These are phyloP conservation scores for Leishmania mexicana DNA, from an alignment of 208 protist genomes.

Conservation along the genomic window DNA sequence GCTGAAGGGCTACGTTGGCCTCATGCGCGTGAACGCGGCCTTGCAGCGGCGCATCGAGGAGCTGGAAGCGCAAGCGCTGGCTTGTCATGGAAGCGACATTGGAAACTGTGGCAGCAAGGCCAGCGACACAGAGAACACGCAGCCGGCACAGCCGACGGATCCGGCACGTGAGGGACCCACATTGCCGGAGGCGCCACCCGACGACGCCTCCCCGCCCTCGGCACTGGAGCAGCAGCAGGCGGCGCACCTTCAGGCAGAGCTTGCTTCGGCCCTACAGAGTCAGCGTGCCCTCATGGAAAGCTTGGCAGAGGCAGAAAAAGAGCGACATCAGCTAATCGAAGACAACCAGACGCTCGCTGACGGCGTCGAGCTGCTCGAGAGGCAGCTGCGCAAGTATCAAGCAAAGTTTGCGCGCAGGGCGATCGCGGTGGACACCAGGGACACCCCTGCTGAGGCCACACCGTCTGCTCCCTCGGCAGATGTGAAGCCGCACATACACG, in stretches of 20 bases:
- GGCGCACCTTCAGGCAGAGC: conserved; percentile 16
- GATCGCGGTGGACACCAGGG: background rate
- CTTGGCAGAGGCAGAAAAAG: conserved; percentile 20
- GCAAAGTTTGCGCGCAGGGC: background rate
- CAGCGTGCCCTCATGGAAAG: conserved; percentile 30
- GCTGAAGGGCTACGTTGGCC: conserved; percentile 62
- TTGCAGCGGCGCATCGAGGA: conserved; percentile 41
- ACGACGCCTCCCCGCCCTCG: background rate
- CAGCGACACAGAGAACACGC: background rate
- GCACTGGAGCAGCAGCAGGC: conserved; percentile 5
- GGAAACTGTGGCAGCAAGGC: background rate
- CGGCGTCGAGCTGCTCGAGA: conserved; percentile 31
- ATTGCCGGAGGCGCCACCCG: background rate
- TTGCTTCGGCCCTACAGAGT: conserved; percentile 29
- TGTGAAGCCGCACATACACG: background rate
- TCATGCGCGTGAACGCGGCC: conserved; percentile 68
- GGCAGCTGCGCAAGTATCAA: conserved; percentile 23
- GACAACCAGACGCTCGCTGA: conserved; percentile 45
- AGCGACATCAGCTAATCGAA: conserved; percentile 27
- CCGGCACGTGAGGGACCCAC: background rate
- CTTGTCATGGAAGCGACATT: background rate
- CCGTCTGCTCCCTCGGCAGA: background rate
- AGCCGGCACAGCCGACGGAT: background rate
- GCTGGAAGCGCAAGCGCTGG: conserved; percentile 39
- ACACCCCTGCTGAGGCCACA: background rate